Base-by-base conservation (phyloP, 345 rosid species). In the Reutealis trisperma region DNA sequence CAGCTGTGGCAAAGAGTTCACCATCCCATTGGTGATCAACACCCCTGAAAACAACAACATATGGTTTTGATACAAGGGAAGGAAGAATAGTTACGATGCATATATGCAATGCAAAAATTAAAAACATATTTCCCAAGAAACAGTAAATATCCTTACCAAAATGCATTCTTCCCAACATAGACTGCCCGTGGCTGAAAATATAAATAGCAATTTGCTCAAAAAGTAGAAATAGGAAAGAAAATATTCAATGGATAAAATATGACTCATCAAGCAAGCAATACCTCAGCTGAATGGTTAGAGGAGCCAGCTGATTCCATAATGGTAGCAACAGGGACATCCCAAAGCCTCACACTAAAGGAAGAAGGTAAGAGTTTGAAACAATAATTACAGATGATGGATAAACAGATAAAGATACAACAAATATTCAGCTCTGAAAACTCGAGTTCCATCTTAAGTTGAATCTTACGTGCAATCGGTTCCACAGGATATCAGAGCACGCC, bases 21-120 rank as follows among this genome's bases (percentile, higher is more conserved):
- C 97, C 89, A 55, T 88, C 88, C 95, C 92, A 91, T 73, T 94
- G 97, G 86, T 96, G 97, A 87, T 96, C 98, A 80, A 92, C 95
- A 63, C 90, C 98, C 93, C 99, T 96, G 80, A 8, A 78, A 75
- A 11, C 15, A 21, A 63, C 58, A 79, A 34, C 78, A 63, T 37
- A 14, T 59, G 62, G 49, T 44, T 34, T 54, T 67, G 34, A 19
- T 24, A 44, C 42, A 71, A 68, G 24, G 52, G 47, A 71, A 68
- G 24, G 52, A 52, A 59, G 57, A 41, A 60, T 21, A 63, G 65
- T 32, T 21, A 9, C 25, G 22, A 16, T 60, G 18, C n/a, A 47
- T 14, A 37, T 14, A 42, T 54, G 44, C 16, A 60, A 27, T 52
- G n/a, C 27, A 57, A 74, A 16, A 74, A 24, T 30, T 27, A 37